phyloP scores from a whole-genome alignment of 169 alveolate genomes.

The Plasmodium ovale region DNA sequence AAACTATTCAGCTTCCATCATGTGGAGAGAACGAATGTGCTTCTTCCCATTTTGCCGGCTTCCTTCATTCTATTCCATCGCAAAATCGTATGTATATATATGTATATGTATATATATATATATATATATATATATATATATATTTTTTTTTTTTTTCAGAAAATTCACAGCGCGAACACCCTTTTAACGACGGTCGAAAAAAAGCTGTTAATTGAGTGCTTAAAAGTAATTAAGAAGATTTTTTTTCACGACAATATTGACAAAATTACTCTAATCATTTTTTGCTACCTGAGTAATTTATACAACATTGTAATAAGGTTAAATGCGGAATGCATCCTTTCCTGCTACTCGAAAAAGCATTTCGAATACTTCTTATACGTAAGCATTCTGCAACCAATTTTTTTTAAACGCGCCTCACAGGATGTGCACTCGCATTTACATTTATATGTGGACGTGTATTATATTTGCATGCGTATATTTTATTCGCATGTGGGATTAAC shows the following conservation, averaged over 20 bases:
- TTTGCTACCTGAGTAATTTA: constrained; percentile 67
- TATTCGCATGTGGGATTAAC: not conserved
- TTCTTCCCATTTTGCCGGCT: not conserved
- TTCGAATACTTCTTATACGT: constrained; percentile 66
- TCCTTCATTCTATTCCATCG: not conserved
- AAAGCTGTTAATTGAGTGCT: constrained; percentile 59
- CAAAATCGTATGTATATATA: too few relatives aligned
- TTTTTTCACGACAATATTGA: constrained; percentile 56
- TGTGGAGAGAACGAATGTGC: too few relatives aligned
- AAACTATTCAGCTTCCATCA: too few relatives aligned
- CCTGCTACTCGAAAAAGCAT: constrained; percentile 67
- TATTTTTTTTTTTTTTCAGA: constrained; percentile 12
- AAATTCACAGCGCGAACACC: constrained; percentile 39
- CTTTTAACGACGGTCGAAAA: constrained; percentile 66
- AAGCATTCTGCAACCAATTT: constrained; percentile 9
- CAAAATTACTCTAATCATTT: constrained; percentile 53
- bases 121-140: not conserved
- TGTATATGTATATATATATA: not conserved
- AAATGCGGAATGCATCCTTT: constrained; percentile 61
- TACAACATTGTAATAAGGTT: constrained; percentile 69
- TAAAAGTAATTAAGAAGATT: constrained; percentile 64
- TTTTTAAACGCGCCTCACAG: not conserved
- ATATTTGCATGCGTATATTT: not conserved
- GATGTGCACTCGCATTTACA: not conserved
- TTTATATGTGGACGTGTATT: constrained; percentile 6